These are phyloP conservation scores for Candida parachauliodes DNA, from an alignment of 805 yeast genomes.

Conservation along the genomic window DNA sequence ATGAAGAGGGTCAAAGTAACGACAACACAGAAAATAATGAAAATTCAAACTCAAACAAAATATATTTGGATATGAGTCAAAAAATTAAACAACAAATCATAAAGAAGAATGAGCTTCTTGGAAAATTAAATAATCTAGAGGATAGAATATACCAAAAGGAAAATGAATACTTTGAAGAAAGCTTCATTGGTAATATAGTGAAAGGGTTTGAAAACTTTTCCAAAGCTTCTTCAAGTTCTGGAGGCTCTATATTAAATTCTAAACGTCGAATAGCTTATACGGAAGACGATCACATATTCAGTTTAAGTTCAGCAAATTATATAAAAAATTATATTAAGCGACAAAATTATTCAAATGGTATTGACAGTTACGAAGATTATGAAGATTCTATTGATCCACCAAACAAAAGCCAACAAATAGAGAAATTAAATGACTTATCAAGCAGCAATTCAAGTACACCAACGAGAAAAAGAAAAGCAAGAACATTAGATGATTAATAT, in stretches of 20 bases:
- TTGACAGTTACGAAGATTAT: constrained; percentile 30
- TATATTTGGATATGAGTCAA: constrained; percentile 65
- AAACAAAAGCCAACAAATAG: constrained; percentile 1
- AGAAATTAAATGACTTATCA: not conserved
- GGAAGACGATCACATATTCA: constrained; percentile 79
- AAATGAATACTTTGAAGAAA: constrained; percentile 69
- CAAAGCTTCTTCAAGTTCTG: constrained; percentile 28
- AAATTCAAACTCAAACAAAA: constrained; percentile 21
- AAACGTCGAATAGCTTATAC: constrained; percentile 51
- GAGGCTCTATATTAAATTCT: constrained; percentile 3
- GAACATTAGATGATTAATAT: constrained; percentile 23
- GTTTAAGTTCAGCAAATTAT: constrained; percentile 68
- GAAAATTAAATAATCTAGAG: constrained; percentile 59
- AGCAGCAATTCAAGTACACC: constrained; percentile 9
- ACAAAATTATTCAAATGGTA: constrained; percentile 27
- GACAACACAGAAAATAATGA: not conserved
- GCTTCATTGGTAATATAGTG: constrained; percentile 75
- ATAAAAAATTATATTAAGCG: constrained; percentile 52
- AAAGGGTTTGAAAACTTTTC: constrained; percentile 85
- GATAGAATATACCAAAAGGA: constrained; percentile 79
- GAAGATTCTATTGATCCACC: constrained; percentile 34
- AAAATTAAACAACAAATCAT: constrained; percentile 61
- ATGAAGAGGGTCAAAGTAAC: not conserved
- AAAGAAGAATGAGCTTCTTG: constrained; percentile 63
- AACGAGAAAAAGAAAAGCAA: constrained; percentile 17